These are phyloP conservation scores for Dichotomocladium elegans DNA, from an alignment of 371 early-diverging fungal genomes.

Conservation along the genomic window DNA sequence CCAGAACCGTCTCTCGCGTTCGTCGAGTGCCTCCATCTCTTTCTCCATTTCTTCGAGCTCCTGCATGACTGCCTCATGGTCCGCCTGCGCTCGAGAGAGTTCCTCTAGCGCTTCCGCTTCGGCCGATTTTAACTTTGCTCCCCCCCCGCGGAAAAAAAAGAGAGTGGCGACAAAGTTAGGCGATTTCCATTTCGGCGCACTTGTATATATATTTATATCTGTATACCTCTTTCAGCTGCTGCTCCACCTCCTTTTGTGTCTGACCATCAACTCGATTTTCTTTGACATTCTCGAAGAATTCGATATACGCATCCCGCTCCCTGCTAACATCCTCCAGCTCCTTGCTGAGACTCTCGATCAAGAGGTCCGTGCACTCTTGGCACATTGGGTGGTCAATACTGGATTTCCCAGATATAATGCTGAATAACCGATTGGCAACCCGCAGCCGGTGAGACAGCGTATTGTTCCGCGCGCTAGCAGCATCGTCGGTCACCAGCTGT, in stretches of 20 bases:
- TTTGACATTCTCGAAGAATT: conserved; percentile 59
- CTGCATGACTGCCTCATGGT: conserved; percentile 50
- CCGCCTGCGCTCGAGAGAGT: conserved; percentile 54
- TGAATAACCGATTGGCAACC: conserved; percentile 66
- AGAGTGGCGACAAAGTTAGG: too few species aligned
- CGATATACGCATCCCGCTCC: conserved; percentile 76
- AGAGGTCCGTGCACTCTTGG: conserved; percentile 82
- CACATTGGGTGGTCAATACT: conserved; percentile 86
- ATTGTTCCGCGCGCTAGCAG: conserved; percentile 23
- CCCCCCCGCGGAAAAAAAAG: background rate
- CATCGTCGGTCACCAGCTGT: too few species aligned
- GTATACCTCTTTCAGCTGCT: conserved; percentile 49
- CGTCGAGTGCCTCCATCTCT: conserved; percentile 63
- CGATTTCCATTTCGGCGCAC: too few species aligned
- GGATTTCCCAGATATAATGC: conserved; percentile 65
- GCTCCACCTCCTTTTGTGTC: conserved; percentile 40
- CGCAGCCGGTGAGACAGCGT: conserved; percentile 56
- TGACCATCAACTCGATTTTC: conserved; percentile 47
- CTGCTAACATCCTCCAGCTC: conserved; percentile 63
- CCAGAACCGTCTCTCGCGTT: conserved; percentile 66
- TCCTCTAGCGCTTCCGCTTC: conserved; percentile 54
- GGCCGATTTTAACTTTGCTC: conserved; percentile 39
- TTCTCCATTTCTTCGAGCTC: conserved; percentile 59
- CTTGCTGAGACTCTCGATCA: conserved; percentile 66
- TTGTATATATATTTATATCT: background rate